These are phyloP conservation scores for Cytauxzoon felis DNA, from an alignment of 169 alveolate species.

Conservation along the genomic window DNA sequence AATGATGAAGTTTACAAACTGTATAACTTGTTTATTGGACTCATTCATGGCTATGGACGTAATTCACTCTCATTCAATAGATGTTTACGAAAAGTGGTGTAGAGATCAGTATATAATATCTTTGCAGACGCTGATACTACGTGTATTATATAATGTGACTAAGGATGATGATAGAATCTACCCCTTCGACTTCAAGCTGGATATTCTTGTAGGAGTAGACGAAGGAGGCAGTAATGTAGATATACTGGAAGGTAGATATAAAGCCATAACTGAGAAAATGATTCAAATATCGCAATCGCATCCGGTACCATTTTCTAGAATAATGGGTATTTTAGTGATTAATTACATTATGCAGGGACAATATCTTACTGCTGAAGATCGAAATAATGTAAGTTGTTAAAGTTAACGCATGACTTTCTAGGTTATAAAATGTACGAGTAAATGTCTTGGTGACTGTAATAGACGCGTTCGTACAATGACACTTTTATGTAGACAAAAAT, in stretches of 20 bases:
- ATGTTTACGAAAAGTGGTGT: slow-evolving; percentile 6
- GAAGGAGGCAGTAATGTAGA: background rate
- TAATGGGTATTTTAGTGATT: slow-evolving; percentile 19
- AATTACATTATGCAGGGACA: slow-evolving; percentile 18
- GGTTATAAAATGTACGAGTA: slow-evolving; percentile 43
- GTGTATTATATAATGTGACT: background rate
- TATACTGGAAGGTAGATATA: no score
- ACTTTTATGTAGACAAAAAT: slow-evolving; percentile 31
- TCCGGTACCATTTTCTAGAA: slow-evolving; percentile 42
- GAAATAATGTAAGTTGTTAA: slow-evolving; percentile 9
- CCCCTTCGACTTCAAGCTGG: background rate
- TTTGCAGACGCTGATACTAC: background rate
- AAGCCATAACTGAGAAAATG: background rate
- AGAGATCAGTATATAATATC: background rate
- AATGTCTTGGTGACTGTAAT: slow-evolving; percentile 40
- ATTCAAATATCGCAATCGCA: background rate
- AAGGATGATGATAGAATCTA: background rate
- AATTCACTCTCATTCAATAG: no score
- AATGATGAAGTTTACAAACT: background rate
- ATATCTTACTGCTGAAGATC: background rate
- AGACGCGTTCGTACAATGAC: slow-evolving; percentile 42
- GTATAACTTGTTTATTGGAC: no score
- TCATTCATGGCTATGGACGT: no score
- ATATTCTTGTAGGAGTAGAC: background rate
- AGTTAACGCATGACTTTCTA: background rate